A percentile compares a stretch with the other conserved stretches of the same genome.
These are phyloP conservation scores for Huntiella abstrusa DNA, from an alignment of 2,329 filamentous ascomycete genomes.

Conservation along the genomic window DNA sequence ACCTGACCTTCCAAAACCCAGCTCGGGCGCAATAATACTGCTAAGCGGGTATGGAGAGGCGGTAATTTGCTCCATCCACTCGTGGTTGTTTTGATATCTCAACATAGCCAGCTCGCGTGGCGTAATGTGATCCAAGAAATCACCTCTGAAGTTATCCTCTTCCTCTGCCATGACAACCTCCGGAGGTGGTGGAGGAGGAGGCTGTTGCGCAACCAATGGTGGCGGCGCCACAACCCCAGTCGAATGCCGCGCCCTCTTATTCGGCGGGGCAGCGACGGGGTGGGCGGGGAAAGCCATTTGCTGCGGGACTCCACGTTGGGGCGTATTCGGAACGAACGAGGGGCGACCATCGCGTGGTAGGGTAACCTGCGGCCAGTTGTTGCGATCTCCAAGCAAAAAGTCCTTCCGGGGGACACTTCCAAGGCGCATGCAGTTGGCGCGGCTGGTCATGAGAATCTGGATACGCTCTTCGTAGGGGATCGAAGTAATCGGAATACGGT, in stretches of 20 bases:
- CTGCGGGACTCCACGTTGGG: constrained; percentile 33
- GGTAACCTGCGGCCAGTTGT: constrained; percentile 74
- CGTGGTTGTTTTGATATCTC: constrained; percentile 85
- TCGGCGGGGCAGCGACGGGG: constrained; percentile 27
- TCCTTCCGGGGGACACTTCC: constrained; percentile 78
- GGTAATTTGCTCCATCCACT: constrained; percentile 97
- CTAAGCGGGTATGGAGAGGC: constrained; percentile 73
- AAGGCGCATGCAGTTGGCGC: constrained; percentile 48
- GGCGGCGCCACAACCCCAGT: constrained; percentile 19
- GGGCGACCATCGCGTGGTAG: constrained; percentile 39
- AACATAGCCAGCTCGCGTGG: constrained; percentile 75
- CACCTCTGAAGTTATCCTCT: constrained; percentile 71
- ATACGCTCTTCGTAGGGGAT: constrained; percentile 45
- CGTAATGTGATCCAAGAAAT: constrained; percentile 76
- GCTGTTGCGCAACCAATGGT: constrained; percentile 10
- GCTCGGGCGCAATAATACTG: constrained; percentile 71
- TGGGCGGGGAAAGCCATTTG: constrained; percentile 44
- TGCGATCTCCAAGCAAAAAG: constrained; percentile 80
- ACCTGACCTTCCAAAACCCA: constrained; percentile 70
- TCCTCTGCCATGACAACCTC: constrained; percentile 55
- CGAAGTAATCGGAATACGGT: constrained; percentile 50
- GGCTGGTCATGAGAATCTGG: constrained; percentile 40
- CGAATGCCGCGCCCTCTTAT: constrained; percentile 33
- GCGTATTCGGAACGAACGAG: constrained; percentile 28
- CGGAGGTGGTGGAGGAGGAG: constrained; percentile 19